A percentile compares a stretch with the other conserved stretches of the same genome.
Evolutionary conservation across 2,329 filamentous ascomycete species (phyloP).

Genomic region (Erysiphe neolycopersici): DNA sequence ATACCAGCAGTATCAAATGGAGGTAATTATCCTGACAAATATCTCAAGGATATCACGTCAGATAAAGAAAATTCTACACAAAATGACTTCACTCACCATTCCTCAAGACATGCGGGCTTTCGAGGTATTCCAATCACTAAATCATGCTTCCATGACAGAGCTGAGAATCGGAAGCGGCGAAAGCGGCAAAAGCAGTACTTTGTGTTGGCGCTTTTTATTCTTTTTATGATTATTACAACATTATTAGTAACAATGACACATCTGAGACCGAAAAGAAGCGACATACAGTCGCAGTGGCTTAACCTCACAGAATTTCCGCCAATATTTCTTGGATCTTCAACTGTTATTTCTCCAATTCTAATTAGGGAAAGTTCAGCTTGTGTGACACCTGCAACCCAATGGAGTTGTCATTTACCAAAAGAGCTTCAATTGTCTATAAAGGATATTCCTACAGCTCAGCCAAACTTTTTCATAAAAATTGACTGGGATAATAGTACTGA

Average conservation of each 20-base stretch:
- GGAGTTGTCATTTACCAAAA: conserved; percentile 68
- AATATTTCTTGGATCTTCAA: conserved; percentile 61
- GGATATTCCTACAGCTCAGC: conserved; percentile 39
- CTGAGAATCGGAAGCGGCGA: neutral
- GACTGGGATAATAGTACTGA: conserved; percentile 35
- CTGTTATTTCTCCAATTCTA: conserved; percentile 47
- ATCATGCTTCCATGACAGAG: neutral
- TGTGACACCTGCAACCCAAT: conserved; percentile 43
- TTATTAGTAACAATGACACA: conserved; percentile 29
- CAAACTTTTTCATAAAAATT: conserved; percentile 60
- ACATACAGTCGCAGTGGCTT: conserved; percentile 32
- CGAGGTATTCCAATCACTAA: neutral
- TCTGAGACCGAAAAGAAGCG: conserved; percentile 15
- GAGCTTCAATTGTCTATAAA: conserved; percentile 39
- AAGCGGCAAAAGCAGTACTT: neutral
- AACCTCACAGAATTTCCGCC: conserved; percentile 71
- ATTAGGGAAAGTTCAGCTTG: conserved; percentile 38
- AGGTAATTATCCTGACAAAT: neutral
- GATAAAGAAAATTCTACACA: neutral
- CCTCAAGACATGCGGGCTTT: neutral
- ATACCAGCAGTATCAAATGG: neutral
- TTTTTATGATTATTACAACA: conserved; percentile 30
- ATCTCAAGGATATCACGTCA: neutral
- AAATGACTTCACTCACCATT: neutral
- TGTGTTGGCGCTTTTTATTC: neutral